Base-by-base conservation (phyloP, 495 filamentous ascomycete species). In the Astrothelium subdiscretum region DNA sequence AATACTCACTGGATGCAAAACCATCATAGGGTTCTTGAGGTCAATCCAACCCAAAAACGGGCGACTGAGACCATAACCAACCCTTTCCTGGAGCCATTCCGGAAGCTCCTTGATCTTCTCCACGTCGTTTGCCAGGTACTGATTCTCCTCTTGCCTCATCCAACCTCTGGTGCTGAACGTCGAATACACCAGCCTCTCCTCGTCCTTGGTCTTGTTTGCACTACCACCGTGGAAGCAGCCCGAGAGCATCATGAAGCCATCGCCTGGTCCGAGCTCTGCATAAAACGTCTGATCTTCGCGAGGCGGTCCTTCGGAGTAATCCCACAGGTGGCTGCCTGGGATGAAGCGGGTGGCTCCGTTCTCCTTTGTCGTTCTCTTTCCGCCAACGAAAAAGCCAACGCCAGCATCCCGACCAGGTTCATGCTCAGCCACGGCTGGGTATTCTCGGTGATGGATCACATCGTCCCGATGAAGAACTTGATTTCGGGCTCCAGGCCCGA, bases 331-430 rank as follows among this genome's bases (percentile, higher is more conserved):
- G 31, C 67, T 72, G 13, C 73, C 69, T 2, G 75, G 76, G 57
- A 79, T 75, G 59, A 79, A 71, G 12, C 72, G 70, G 13, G 77
- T 79, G 32, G 74, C 77, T 13, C 77, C 78, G 59, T 79, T 80
- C 10, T 65, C 66, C 38, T 67, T 71, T 3, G 71, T 73, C 1
- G 65, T 66, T 32, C 65, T 69, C 26, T 66, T 72, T 0, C 67
- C 75, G 11, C 72, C 75, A 5, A 77, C 67, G 32, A 78, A 73
- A 10, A 76, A 31, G 8, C 69, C 69, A 27, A 76, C 54, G 29
- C 58, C 59, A 3, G 61, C 62, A 51, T 74, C 73, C 12, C 73
- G 70, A 29, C 63, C 65, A 42, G 61, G 52, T 38, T 68, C 63
- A 22, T 69, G 66, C 13, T 61, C 44, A 15, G 71, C 63, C 15